Evolutionary conservation across 768 basidiomycete species (phyloP), one percentile per base, ranked within the genome.

Genomic region (Hericium rajendrae): DNA sequence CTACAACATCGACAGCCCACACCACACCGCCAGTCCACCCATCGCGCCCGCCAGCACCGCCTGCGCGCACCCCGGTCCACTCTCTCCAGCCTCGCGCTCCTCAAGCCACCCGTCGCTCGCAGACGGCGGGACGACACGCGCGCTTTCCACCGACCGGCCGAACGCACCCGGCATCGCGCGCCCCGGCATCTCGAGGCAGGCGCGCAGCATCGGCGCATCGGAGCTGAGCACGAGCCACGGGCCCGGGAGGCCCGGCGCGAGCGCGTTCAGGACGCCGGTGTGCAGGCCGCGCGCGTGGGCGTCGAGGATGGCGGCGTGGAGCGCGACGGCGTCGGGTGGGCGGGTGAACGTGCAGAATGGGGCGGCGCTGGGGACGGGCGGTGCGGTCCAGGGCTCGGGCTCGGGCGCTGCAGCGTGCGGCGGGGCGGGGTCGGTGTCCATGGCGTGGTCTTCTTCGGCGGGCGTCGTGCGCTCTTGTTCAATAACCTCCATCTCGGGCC

Each of bases 11-110:
- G 61, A 54, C 38, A 60, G 52, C 13, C 54, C 56, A 32, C 57
- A 62, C 61, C 61, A 62, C 48, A 62, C 53, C 0, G 52, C 55
- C 13, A 62, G 24, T 22, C 61, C 61, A 22, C 61, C 61, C 38
- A 60, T 12, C 22, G 52, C 53, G 12, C 59, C 59, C 3, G 61
- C 53, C 56, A 60, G 59, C n/a, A 62, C 53, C 61, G 39, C 37
- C 6, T 52, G 56, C 43, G 38, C 5, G 16, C 20, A 54, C 3
- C 18, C n/a, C 40, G 53, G 51, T 22, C 37, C 26, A 28, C 15
- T 12, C 16, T 60, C 53, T 8, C 54, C 61, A 32, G 48, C 52
- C 53, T 54, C 61, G 46, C 60, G 54, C 55, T 55, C 48, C 37
- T 54, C 37, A 32, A 57, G 52, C 12, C 54, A 39, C 41, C 51